Percentiles rank a stretch among this genome's conserved stretches.
phyloP scores from a whole-genome alignment of 2,329 filamentous ascomycete genomes.

The Zasmidium cellare region DNA sequence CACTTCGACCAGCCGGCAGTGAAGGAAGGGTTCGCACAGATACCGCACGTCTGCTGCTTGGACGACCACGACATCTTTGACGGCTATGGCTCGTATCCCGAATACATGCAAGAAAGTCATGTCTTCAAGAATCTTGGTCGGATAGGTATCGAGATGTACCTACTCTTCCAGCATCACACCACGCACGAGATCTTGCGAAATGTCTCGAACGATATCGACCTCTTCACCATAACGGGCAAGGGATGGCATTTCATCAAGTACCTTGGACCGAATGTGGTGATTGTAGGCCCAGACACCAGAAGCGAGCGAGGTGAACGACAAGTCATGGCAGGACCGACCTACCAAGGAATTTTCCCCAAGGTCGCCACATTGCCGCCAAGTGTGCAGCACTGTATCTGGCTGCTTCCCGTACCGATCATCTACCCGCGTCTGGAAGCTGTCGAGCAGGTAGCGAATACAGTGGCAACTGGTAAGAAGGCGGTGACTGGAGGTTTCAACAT shows the following conservation, averaged over 20 bases:
- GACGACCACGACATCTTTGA: slow-evolving; percentile 99
- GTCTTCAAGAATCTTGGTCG: slow-evolving; percentile 98
- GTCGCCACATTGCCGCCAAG: slow-evolving; percentile 85
- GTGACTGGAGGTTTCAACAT: slow-evolving; percentile 97
- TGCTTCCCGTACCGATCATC: slow-evolving; percentile 85
- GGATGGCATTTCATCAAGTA: slow-evolving; percentile 99
- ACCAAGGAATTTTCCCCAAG: slow-evolving; percentile 96
- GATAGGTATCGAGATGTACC: slow-evolving; percentile 94
- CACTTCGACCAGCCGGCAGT: slow-evolving; percentile 97
- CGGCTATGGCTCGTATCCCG: slow-evolving; percentile 93
- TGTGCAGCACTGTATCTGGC: slow-evolving; percentile 96
- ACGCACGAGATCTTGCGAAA: slow-evolving; percentile 91
- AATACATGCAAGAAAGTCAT: slow-evolving; percentile 96
- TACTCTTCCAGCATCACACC: slow-evolving; percentile 97
- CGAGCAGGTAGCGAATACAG: slow-evolving; percentile 85
- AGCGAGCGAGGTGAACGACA: slow-evolving; percentile 88
- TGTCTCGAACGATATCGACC: slow-evolving; percentile 80
- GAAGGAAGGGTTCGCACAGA: slow-evolving; percentile 94
- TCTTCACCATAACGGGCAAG: slow-evolving; percentile 95
- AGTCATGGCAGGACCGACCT: slow-evolving; percentile 93
- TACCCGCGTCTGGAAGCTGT: slow-evolving; percentile 91
- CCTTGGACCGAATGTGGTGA: slow-evolving; percentile 84
- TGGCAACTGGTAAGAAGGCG: slow-evolving; percentile 93
- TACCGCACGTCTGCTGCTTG: slow-evolving; percentile 87
- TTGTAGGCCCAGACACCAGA: slow-evolving; percentile 86